Evolutionary conservation across 1,284 basidiomycete species (phyloP).

Genomic region (Pascua guehoae): DNA sequence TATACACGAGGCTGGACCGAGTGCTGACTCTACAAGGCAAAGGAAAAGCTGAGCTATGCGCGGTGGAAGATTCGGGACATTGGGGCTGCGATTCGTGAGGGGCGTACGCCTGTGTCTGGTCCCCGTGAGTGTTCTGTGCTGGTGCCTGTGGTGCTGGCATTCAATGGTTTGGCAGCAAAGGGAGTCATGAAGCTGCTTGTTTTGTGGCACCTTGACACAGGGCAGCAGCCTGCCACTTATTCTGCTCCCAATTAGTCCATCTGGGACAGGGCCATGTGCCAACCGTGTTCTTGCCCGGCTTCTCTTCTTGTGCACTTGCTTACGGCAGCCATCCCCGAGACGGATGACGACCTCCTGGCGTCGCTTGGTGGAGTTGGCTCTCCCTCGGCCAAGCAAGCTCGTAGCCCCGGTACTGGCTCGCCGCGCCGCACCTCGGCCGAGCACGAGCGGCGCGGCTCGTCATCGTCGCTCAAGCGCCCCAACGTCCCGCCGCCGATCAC

Average conservation of each 20-base stretch:
- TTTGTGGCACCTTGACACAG: too few species aligned
- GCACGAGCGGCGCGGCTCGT: background rate
- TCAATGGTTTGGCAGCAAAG: too few species aligned
- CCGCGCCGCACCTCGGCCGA: background rate
- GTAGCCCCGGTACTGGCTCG: background rate
- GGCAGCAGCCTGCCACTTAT: too few species aligned
- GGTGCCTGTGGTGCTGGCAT: background rate
- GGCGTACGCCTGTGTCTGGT: slow-evolving; percentile 40
- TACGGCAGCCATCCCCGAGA: slow-evolving; percentile 30
- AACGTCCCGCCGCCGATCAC: slow-evolving; percentile 2
- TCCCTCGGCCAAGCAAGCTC: background rate
- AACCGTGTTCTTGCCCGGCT: too few species aligned
- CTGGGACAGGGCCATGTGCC: too few species aligned
- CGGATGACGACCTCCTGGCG: slow-evolving; percentile 10
- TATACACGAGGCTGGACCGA: background rate
- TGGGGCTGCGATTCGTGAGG: slow-evolving; percentile 47
- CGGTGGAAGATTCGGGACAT: slow-evolving; percentile 51
- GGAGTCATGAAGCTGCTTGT: too few species aligned
- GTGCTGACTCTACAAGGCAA: slow-evolving; percentile 36
- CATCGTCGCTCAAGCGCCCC: slow-evolving; percentile 3
- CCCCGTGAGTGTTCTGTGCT: slow-evolving; percentile 35
- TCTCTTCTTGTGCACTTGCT: background rate
- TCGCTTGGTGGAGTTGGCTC: too few species aligned
- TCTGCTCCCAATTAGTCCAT: too few species aligned
- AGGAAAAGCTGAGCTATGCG: slow-evolving; percentile 50